A percentile compares a stretch with the other conserved stretches of the same genome.
Evolutionary conservation across 192 early-diverging fungal species (phyloP).

Genomic region (Coemansia asiatica): DNA sequence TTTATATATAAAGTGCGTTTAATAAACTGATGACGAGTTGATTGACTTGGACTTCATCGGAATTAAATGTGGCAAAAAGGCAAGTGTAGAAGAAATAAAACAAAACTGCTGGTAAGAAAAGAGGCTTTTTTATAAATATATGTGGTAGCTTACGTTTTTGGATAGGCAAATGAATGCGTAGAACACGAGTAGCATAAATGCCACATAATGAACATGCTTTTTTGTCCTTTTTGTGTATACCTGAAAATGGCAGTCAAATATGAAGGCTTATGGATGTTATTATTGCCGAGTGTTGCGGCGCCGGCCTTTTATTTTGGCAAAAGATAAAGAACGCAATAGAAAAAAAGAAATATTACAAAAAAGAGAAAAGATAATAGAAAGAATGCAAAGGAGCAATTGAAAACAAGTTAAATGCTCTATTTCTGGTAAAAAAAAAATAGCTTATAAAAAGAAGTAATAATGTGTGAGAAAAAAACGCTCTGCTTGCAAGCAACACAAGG

Average conservation of each 20-base stretch:
- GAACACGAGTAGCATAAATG: background rate
- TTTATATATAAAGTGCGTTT: background rate
- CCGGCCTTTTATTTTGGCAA: background rate
- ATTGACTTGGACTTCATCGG: too few species aligned
- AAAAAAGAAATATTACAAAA: background rate
- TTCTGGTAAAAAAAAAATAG: conserved; percentile 4
- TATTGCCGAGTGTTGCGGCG: background rate
- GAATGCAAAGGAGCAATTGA: too few species aligned
- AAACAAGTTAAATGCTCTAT: too few species aligned
- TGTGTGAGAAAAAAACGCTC: conserved; percentile 3
- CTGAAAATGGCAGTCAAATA: background rate
- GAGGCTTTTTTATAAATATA: background rate
- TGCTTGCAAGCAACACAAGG: too few species aligned
- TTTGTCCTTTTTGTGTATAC: background rate
- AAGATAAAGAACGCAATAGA: background rate
- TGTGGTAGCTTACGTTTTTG: background rate
- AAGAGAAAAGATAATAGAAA: background rate
- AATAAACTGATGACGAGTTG: background rate
- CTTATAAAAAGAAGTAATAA: background rate
- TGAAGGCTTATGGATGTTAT: background rate
- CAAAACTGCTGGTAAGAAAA: background rate
- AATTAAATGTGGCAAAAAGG: background rate
- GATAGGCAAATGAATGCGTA: background rate
- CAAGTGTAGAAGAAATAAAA: background rate
- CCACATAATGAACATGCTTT: background rate